These are phyloP conservation scores for Zoysia matrella DNA, from an alignment of 202 grass and related monocot genomes.

Conservation along the genomic window DNA sequence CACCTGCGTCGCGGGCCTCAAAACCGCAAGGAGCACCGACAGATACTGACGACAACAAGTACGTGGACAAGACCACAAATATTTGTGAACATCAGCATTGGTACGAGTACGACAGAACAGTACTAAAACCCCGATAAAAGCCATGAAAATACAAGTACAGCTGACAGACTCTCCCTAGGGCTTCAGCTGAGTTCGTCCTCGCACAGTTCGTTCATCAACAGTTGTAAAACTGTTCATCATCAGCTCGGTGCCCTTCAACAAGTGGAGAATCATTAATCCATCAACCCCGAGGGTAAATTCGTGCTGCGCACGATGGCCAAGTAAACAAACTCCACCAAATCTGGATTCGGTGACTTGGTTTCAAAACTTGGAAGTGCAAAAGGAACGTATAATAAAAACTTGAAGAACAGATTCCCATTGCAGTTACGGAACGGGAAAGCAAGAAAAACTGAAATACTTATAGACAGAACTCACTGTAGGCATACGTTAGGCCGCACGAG, in stretches of 20 bases:
- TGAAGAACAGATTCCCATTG: conserved; percentile 13
- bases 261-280: background rate
- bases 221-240: background rate
- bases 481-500: background rate
- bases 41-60: background rate
- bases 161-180: background rate
- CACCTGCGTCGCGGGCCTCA: background rate
- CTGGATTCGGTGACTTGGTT: background rate
- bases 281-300: background rate
- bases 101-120: background rate
- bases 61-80: conserved; percentile 6
- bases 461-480: conserved; percentile 11
- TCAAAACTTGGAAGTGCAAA: conserved; percentile 19
- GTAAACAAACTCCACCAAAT: background rate
- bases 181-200: too few relatives aligned
- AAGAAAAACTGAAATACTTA: background rate
- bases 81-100: background rate
- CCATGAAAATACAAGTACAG: background rate
- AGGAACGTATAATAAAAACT: background rate
- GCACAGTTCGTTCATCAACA: background rate
- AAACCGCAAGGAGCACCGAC: background rate
- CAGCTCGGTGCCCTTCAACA: background rate
- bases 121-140: background rate
- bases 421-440: conserved; percentile 35
- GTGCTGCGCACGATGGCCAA: background rate